These are phyloP conservation scores for Suillus hirtellus DNA, from an alignment of 768 basidiomycete species.

Conservation along the genomic window DNA sequence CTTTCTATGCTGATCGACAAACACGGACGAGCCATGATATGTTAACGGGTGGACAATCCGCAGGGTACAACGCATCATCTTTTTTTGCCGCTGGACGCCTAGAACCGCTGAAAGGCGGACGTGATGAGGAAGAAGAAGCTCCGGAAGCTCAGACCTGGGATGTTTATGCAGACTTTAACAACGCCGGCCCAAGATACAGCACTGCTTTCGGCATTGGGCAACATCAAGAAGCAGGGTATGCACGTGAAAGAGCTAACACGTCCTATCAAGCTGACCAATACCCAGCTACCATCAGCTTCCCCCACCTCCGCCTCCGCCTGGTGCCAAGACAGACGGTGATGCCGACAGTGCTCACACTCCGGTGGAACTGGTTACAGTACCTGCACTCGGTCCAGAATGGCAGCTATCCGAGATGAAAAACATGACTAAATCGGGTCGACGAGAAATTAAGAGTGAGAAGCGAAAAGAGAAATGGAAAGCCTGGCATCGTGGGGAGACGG, in stretches of 20 bases:
- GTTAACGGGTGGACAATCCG: constrained; percentile 46
- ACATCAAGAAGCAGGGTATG: constrained; percentile 49
- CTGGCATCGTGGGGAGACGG: constrained; percentile 79
- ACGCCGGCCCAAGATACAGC: constrained; percentile 77
- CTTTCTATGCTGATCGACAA: constrained; percentile 52
- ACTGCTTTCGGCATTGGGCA: constrained; percentile 50
- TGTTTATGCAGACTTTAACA: constrained; percentile 89
- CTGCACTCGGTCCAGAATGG: constrained; percentile 92
- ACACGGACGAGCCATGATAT: constrained; percentile 48
- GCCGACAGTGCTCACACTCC: constrained; percentile 38
- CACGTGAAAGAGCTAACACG: constrained; percentile 7
- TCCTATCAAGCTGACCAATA: background rate
- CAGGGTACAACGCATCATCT: constrained; percentile 73
- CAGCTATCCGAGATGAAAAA: constrained; percentile 70
- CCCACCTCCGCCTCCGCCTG: constrained; percentile 22
- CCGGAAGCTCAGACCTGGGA: constrained; percentile 60
- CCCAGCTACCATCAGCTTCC: constrained; percentile 48
- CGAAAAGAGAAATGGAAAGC: constrained; percentile 64
- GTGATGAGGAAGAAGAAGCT: constrained; percentile 63
- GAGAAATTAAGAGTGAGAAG: constrained; percentile 57
- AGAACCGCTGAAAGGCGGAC: constrained; percentile 78
- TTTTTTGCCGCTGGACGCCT: constrained; percentile 68
- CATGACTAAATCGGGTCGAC: constrained; percentile 72
- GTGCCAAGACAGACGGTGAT: constrained; percentile 41
- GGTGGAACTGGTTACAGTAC: constrained; percentile 91